phyloP scores from a whole-genome alignment of 2,329 filamentous ascomycete genomes.

The Fusarium oligoseptatum region DNA sequence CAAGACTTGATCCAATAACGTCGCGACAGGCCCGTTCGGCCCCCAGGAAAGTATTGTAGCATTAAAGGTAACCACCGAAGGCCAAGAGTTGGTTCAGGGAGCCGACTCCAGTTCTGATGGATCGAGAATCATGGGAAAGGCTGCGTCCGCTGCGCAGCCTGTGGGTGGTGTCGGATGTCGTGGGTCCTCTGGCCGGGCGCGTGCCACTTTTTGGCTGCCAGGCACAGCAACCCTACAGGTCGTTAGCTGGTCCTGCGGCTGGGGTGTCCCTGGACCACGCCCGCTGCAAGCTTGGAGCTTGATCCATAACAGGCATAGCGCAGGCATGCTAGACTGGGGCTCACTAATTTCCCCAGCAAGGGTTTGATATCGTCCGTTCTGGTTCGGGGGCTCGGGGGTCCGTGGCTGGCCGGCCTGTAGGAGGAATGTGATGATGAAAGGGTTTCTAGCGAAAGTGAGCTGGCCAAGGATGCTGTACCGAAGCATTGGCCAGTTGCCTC shows the following conservation, averaged over 20 bases:
- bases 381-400: constrained; percentile 31
- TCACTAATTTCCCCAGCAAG: constrained; percentile 34
- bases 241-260: constrained; percentile 22
- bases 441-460: constrained; percentile 23
- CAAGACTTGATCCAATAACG: constrained; percentile 17
- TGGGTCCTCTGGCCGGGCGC: constrained; percentile 30
- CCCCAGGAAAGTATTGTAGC: background rate
- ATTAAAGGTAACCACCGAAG: constrained; percentile 8
- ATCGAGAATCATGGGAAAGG: constrained; percentile 21
- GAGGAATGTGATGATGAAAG: constrained; percentile 42
- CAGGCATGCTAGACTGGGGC: constrained; percentile 9
- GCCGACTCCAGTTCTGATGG: constrained; percentile 37
- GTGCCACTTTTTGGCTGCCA: constrained; percentile 38
- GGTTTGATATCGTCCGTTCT: constrained; percentile 33
- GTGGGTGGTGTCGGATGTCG: constrained; percentile 19
- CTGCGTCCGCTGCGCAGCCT: background rate
- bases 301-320: constrained; percentile 33
- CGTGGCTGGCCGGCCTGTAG: constrained; percentile 33
- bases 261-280: constrained; percentile 17
- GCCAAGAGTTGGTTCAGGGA: constrained; percentile 5
- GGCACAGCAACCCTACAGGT: constrained; percentile 37
- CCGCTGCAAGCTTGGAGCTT: constrained; percentile 26
- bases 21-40: background rate
- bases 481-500: background rate
- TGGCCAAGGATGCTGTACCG: constrained; percentile 24